Evolutionary conservation across 2,329 filamentous ascomycete genomes (phyloP), one percentile per base, ranked within the genome.

Genomic region (Penicillium vulpinum): DNA sequence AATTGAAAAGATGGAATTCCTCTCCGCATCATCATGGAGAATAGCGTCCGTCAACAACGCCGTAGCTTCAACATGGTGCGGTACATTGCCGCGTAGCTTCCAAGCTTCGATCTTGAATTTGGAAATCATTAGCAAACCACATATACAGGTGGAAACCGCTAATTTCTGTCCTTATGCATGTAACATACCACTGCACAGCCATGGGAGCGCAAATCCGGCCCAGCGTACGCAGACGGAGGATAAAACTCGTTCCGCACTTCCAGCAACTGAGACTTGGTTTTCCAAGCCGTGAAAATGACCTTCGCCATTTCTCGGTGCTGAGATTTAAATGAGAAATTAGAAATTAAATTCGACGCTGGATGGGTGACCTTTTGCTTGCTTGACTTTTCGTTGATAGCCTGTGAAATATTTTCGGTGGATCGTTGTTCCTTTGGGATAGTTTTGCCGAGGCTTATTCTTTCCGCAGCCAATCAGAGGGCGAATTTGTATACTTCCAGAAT

Each of bases 31-130:
- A 61, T 79, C 77, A 50, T 77, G 75, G 24, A 79, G 64, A 54
- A 79, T 75, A 3, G 77, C 77, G 64, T 79, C 77, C 13, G 76
- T 79, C 55, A 79, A 67, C 11, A 78, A 64, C 7, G 77, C 77
- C 0, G 77, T 79, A 2, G 77, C 75, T 59, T 79, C 77, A n/a
- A 79, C 73, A 13, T 76, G 66, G 59, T 79, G 77, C 9, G 77
- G 77, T 4, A 79, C 67, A 61, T 74, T 77, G 18, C 76, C 77
- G 36, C 76, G 73, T 22, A 77, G 44, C 56, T 79, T 78, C 77
- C 77, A 79, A 2, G 70, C 73, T 55, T 67, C 72, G n/a, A 79
- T 74, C 77, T 78, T 55, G n/a, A 15, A 16, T 47, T 31, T 5
- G 18, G 18, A 41, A 3, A 49, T 31, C 15, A 24, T 50, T 36